Percentiles rank a stretch among this genome's conserved stretches.
These are phyloP conservation scores for Cetraspora pellucida DNA, from an alignment of 192 early-diverging fungal genomes.

Conservation along the genomic window DNA sequence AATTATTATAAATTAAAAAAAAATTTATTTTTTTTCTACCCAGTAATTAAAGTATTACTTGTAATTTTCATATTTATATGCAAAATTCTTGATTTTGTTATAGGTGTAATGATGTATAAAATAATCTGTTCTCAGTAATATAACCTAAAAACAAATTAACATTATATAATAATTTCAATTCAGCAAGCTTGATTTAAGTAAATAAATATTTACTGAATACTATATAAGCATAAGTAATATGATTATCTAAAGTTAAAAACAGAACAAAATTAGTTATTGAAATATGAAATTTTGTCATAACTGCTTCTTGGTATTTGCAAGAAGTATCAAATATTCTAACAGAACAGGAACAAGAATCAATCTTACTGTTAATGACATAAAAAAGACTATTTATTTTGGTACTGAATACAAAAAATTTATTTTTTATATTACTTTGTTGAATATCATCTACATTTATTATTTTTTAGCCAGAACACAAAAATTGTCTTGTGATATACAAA, in stretches of 20 bases:
- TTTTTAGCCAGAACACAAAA: not conserved
- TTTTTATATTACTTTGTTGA: not conserved
- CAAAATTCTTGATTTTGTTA: too few relatives aligned
- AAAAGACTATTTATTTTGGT: not conserved
- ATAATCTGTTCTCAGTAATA: too few relatives aligned
- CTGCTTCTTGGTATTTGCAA: too few relatives aligned
- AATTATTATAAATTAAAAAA: too few relatives aligned
- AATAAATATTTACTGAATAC: too few relatives aligned
- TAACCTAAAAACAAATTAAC: too few relatives aligned
- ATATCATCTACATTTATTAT: not conserved
- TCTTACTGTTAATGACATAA: not conserved
- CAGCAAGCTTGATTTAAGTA: too few relatives aligned
- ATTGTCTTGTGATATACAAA: not conserved
- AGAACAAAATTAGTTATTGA: conserved; percentile 8
- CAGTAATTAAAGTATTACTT: too few relatives aligned
- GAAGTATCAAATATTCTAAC: not conserved
- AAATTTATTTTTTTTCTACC: too few relatives aligned
- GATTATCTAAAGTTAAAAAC: not conserved
- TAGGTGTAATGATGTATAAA: too few relatives aligned
- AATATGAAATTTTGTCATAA: not conserved
- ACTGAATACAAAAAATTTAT: not conserved
- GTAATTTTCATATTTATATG: too few relatives aligned
- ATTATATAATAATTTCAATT: too few relatives aligned
- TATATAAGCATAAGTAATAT: not conserved
- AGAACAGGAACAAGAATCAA: not conserved